phyloP scores from a whole-genome alignment of 2,329 filamentous ascomycete genomes.

The Amesomyces nigricolor region DNA sequence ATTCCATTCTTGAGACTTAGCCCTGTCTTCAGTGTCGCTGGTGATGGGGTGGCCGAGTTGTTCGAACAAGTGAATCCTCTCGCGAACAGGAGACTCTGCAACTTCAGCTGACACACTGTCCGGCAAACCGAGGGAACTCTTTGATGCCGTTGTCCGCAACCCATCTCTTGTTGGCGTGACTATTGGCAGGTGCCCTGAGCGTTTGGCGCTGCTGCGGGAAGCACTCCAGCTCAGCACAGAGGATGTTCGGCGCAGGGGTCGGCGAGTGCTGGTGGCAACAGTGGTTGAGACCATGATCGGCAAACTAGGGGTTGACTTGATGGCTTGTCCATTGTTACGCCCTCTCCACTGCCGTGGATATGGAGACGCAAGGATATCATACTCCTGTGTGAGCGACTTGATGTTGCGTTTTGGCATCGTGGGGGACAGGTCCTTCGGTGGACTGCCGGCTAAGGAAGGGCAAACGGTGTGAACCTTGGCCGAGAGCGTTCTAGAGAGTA shows the following conservation, averaged over 20 bases:
- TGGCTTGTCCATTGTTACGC: slow-evolving; percentile 12
- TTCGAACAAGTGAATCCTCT: slow-evolving; percentile 28
- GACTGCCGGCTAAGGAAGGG: slow-evolving; percentile 25
- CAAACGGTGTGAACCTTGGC: slow-evolving; percentile 14
- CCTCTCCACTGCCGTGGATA: slow-evolving; percentile 21
- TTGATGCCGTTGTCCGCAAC: neutral
- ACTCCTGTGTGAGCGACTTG: slow-evolving; percentile 8
- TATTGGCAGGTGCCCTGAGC: no score
- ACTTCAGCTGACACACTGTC: neutral
- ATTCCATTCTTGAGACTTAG: neutral
- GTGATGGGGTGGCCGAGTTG: slow-evolving; percentile 10
- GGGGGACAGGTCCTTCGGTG: slow-evolving; percentile 21
- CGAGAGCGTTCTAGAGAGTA: slow-evolving; percentile 15
- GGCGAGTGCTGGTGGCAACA: slow-evolving; percentile 14
- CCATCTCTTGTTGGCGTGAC: neutral
- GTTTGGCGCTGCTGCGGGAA: neutral
- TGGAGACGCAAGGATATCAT: slow-evolving; percentile 8
- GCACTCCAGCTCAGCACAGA: neutral
- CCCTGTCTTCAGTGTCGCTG: neutral
- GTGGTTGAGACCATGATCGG: slow-evolving; percentile 22
- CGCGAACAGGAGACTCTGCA: slow-evolving; percentile 23
- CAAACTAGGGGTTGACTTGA: slow-evolving; percentile 16
- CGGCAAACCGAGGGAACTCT: no score
- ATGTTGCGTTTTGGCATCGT: neutral
- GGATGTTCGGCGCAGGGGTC: neutral